A percentile compares a stretch with the other conserved stretches of the same genome.
Evolutionary conservation across 2,329 filamentous ascomycete species (phyloP).

Genomic region (Ophiostoma australiae): DNA sequence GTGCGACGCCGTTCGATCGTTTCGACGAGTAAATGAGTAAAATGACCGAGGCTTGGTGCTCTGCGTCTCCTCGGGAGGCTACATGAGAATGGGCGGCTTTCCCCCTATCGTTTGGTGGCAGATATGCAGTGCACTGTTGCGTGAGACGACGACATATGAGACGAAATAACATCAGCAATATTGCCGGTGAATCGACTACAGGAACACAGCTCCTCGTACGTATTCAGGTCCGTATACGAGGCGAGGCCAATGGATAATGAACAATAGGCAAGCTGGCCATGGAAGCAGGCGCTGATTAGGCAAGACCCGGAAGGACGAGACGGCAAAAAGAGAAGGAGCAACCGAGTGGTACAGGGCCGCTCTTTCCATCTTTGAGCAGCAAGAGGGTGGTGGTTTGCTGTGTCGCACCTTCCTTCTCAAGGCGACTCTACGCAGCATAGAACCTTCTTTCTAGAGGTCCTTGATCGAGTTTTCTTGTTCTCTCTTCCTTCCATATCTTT

Average conservation of each 20-base stretch:
- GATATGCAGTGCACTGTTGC: neutral
- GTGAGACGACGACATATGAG: neutral
- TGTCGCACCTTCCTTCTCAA: neutral
- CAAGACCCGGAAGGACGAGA: neutral
- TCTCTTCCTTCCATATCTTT: neutral
- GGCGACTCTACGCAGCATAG: neutral
- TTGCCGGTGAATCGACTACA: neutral
- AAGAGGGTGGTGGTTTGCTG: neutral
- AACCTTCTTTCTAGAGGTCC: neutral
- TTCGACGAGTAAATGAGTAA: neutral
- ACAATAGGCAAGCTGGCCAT: no score
- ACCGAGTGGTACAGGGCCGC: neutral
- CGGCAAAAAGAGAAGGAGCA: constrained; percentile 1
- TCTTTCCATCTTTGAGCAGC: neutral
- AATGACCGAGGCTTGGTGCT: neutral
- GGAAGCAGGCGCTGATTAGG: neutral
- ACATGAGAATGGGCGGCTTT: neutral
- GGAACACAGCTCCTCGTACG: neutral
- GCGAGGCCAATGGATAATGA: neutral
- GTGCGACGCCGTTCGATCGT: neutral
- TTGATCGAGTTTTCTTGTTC: neutral
- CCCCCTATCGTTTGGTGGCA: neutral
- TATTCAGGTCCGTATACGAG: neutral
- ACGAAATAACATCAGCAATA: neutral
- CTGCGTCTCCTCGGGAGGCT: neutral